Evolutionary conservation across 1,284 basidiomycete species (phyloP), one percentile per base, ranked within the genome.

Genomic region (Pisolithus thermaeus): DNA sequence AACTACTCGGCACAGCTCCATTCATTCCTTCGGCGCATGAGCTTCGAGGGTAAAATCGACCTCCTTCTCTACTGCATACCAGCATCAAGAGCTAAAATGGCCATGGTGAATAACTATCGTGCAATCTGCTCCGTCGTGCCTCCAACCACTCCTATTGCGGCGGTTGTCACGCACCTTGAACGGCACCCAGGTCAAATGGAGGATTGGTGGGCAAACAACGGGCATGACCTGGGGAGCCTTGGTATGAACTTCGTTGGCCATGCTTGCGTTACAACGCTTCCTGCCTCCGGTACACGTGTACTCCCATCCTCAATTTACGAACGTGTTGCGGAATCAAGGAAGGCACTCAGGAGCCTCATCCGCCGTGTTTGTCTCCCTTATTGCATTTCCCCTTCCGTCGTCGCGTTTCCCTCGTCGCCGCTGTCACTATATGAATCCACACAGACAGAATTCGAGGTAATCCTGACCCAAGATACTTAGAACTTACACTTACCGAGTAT

Each of bases 141-240:
- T 28, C 48, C 41, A 7, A 3, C 30, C 2, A 52, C 62, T 12
- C 65, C 64, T 6, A 43, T 64, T 14, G 56, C 61, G 9, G 52
- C 60, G 8, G 51, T 59, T 30, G 9, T 65, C 30, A 65, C 64
- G 9, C 52, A 46, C 14, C 45, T 67, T 36, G 65, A 67, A 45
- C 54, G 61, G 53, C 55, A 58, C 42, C 54, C 53, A 30, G 14
- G 44, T 38, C 35, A 39, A 46, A 67, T 66, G 65, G 62, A 67
- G 14, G 52, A 55, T 8, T 67, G 65, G 63, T 67, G 62, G 62
- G 44, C 43, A 3, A 52, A 50, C 20, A 64, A 67, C 23, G 51
- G 41, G 22, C 25, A 4, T n/a, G 54, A 51, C 3, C 41, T 66
- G 7, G 39, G 41, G 18, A 48, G 4, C 4, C 38, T 50, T 4